A percentile compares a stretch with the other conserved stretches of the same genome.
Evolutionary conservation across 2,329 filamentous ascomycete genomes (phyloP).

Genomic region (Penicillium expansum): DNA sequence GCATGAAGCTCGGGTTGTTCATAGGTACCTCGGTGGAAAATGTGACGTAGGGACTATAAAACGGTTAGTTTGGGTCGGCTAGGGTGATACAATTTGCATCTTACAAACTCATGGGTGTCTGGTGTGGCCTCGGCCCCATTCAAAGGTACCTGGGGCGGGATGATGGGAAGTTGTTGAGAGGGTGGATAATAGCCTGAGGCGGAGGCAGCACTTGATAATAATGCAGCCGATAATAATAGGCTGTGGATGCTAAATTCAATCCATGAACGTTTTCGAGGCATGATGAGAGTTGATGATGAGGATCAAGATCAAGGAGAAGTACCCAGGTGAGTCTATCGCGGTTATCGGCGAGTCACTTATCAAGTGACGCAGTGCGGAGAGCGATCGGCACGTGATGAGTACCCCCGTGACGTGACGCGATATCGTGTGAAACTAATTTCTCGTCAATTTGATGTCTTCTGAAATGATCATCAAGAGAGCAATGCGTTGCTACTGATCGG

Average conservation of each 20-base stretch:
- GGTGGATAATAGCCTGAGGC: conserved; percentile 23
- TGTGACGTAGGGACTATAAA: conserved; percentile 65
- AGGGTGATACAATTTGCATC: conserved; percentile 4
- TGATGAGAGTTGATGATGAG: conserved; percentile 12
- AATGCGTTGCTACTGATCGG: neutral
- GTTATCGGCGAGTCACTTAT: conserved; percentile 13
- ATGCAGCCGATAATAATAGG: conserved; percentile 23
- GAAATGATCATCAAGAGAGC: neutral
- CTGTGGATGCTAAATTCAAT: conserved; percentile 12
- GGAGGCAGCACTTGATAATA: conserved; percentile 22
- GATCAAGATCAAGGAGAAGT: conserved; percentile 8
- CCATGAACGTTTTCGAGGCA: conserved; percentile 22
- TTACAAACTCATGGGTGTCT: conserved; percentile 39
- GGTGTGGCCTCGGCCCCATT: conserved; percentile 17
- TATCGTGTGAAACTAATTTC: neutral
- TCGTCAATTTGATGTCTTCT: neutral
- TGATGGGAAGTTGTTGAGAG: conserved; percentile 27
- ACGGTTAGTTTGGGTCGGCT: conserved; percentile 1
- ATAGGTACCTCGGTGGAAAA: conserved; percentile 88
- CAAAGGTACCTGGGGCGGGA: conserved; percentile 36
- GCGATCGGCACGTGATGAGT: conserved; percentile 20
- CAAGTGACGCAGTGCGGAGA: conserved; percentile 29
- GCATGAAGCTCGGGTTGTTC: conserved; percentile 74
- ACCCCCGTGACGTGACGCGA: conserved; percentile 12
- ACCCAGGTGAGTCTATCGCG: conserved; percentile 8